phyloP scores from a whole-genome alignment of 371 early-diverging fungal species.

The Circinella minor region DNA sequence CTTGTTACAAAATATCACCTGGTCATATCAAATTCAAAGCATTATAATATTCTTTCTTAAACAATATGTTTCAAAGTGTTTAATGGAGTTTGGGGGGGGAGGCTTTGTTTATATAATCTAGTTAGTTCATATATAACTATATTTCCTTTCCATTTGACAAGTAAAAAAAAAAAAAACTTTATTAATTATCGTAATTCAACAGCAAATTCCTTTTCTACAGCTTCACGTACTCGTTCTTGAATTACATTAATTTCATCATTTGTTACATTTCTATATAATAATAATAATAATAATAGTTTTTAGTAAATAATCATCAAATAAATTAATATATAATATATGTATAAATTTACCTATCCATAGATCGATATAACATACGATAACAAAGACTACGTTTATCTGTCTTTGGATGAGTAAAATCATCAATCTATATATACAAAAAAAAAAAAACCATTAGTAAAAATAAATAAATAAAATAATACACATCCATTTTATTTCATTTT shows the following conservation, averaged over 20 bases:
- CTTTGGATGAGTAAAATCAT: slow-evolving; percentile 89
- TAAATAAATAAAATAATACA: too few species aligned
- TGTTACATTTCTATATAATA: slow-evolving; percentile 62
- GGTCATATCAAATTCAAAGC: too few species aligned
- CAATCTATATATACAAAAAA: slow-evolving; percentile 65
- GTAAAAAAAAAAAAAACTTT: not conserved
- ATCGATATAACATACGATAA: slow-evolving; percentile 93
- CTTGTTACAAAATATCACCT: too few species aligned
- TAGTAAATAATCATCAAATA: not conserved
- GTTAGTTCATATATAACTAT: too few species aligned
- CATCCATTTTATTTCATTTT: not conserved
- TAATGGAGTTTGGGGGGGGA: too few species aligned
- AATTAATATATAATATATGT: not conserved
- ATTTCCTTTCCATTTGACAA: too few species aligned
- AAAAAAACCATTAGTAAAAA: not conserved
- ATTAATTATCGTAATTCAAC: slow-evolving; percentile 76
- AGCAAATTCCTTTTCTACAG: slow-evolving; percentile 67
- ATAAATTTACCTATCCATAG: slow-evolving; percentile 75
- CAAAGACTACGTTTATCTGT: slow-evolving; percentile 81
- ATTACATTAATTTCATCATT: slow-evolving; percentile 93
- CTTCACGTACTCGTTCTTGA: slow-evolving; percentile 78
- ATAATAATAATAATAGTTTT: not conserved
- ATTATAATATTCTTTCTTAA: too few species aligned
- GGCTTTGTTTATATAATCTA: too few species aligned
- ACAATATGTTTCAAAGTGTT: too few species aligned